Percentiles rank a stretch among this genome's conserved stretches.
phyloP scores from a whole-genome alignment of 768 basidiomycete genomes.

The Lactarius indigo region DNA sequence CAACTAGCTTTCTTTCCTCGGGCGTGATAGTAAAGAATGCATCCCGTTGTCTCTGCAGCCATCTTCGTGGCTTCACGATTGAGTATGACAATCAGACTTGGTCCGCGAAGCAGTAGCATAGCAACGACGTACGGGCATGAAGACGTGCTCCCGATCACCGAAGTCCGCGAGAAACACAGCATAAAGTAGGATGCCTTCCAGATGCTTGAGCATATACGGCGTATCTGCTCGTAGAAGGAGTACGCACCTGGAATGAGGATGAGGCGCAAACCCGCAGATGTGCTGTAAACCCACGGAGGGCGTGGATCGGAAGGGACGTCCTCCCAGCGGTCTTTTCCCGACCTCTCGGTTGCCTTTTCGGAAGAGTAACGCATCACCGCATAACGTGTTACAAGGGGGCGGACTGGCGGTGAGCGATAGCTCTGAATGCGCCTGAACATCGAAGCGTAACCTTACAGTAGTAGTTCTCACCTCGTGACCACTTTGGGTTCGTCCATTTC shows the following conservation, averaged over 20 bases:
- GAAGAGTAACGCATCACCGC: background rate
- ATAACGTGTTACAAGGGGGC: constrained; percentile 1
- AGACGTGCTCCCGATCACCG: constrained; percentile 28
- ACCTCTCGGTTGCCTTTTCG: constrained; percentile 2
- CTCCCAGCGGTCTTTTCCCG: constrained; percentile 7
- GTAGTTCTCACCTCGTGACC: too few relatives aligned
- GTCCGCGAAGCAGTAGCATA: background rate
- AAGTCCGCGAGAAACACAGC: constrained; percentile 28
- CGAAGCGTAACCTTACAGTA: too few relatives aligned
- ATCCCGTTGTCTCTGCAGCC: constrained; percentile 47
- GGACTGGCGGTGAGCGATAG: background rate
- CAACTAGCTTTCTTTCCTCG: constrained; percentile 46
- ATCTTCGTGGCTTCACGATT: constrained; percentile 49
- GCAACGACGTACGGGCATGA: constrained; percentile 26
- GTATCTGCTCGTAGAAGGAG: background rate
- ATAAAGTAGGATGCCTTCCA: constrained; percentile 23
- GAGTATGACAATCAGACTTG: constrained; percentile 3
- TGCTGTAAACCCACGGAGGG: constrained; percentile 55
- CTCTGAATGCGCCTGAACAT: constrained; percentile 14
- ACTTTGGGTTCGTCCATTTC: too few relatives aligned
- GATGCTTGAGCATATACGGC: background rate
- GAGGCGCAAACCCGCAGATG: constrained; percentile 13
- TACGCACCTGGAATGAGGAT: constrained; percentile 24
- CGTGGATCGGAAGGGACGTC: constrained; percentile 42
- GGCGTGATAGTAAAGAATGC: constrained; percentile 57